Percentiles rank a stretch among this genome's conserved stretches.
Conservation (phyloP, 345 rosid species). For the Citrus trifoliata region DNA sequence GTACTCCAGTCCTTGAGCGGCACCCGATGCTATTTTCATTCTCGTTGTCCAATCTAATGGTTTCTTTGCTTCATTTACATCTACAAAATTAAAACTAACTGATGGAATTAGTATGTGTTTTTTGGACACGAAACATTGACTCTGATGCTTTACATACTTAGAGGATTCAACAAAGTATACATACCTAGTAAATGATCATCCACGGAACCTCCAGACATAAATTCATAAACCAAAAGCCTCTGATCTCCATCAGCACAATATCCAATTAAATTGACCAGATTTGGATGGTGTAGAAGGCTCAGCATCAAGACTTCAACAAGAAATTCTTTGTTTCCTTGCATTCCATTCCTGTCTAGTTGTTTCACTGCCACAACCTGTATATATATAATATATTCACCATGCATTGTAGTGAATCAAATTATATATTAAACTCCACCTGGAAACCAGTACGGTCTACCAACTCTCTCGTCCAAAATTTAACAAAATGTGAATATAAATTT, state of each 20-base stretch:
- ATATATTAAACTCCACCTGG: not conserved
- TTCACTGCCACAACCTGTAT: slow-evolving; percentile 58
- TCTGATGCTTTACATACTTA: not conserved
- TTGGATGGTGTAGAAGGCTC: slow-evolving; percentile 48
- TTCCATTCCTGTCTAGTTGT: slow-evolving; percentile 68
- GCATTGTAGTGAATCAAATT: no score
- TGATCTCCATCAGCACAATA: slow-evolving; percentile 84
- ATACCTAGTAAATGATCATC: slow-evolving; percentile 57
- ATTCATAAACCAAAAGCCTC: slow-evolving; percentile 60
- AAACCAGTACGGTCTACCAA: not conserved
- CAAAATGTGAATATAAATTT: no score
- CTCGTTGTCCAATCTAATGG: slow-evolving; percentile 59
- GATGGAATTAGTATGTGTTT: not conserved
- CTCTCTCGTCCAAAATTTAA: no score
- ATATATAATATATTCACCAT: no score
- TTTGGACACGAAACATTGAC: not conserved
- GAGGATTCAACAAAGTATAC: not conserved
- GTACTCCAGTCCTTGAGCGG: slow-evolving; percentile 68
- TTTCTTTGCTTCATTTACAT: slow-evolving; percentile 14
- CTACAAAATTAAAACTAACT: slow-evolving; percentile 25
- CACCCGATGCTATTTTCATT: slow-evolving; percentile 56
- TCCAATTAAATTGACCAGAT: slow-evolving; percentile 60
- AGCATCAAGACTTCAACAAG: slow-evolving; percentile 45
- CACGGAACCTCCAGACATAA: slow-evolving; percentile 47
- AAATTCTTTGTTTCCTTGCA: slow-evolving; percentile 56